phyloP scores from a whole-genome alignment of 2,329 filamentous ascomycete genomes.

The Exophiala mesophila region DNA sequence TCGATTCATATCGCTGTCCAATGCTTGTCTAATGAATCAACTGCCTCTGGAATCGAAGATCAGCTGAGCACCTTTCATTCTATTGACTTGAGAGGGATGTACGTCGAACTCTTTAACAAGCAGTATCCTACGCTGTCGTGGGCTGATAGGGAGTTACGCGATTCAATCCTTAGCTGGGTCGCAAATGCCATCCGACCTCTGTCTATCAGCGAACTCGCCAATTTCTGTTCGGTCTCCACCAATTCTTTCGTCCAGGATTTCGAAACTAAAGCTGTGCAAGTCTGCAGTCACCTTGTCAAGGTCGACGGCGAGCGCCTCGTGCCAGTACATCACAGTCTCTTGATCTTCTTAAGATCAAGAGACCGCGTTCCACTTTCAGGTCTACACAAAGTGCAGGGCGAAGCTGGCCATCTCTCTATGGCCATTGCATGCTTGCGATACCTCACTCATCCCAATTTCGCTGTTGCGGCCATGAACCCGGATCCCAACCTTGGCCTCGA shows the following conservation, averaged over 20 bases:
- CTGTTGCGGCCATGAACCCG: background rate
- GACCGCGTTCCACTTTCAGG: background rate
- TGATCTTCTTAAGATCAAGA: background rate
- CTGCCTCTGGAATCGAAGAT: background rate
- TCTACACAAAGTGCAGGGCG: background rate
- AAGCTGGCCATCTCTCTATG: background rate
- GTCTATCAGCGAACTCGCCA: background rate
- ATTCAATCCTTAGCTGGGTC: conserved; percentile 3
- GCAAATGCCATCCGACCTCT: conserved; percentile 5
- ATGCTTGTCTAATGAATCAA: background rate
- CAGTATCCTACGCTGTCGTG: background rate
- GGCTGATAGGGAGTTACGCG: background rate
- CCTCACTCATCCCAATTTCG: background rate
- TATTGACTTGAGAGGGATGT: background rate
- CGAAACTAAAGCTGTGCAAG: background rate
- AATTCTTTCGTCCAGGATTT: background rate
- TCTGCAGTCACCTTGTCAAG: background rate
- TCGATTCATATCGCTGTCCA: conserved; percentile 1
- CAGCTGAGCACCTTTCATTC: background rate
- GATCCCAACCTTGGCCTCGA: background rate
- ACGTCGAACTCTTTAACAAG: background rate
- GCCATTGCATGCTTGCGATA: background rate
- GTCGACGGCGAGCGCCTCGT: background rate
- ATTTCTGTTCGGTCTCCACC: background rate
- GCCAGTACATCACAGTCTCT: background rate